Evolutionary conservation across 2,329 filamentous ascomycete species (phyloP), one percentile per base, ranked within the genome.

Genomic region (Pseudocercospora cruenta): DNA sequence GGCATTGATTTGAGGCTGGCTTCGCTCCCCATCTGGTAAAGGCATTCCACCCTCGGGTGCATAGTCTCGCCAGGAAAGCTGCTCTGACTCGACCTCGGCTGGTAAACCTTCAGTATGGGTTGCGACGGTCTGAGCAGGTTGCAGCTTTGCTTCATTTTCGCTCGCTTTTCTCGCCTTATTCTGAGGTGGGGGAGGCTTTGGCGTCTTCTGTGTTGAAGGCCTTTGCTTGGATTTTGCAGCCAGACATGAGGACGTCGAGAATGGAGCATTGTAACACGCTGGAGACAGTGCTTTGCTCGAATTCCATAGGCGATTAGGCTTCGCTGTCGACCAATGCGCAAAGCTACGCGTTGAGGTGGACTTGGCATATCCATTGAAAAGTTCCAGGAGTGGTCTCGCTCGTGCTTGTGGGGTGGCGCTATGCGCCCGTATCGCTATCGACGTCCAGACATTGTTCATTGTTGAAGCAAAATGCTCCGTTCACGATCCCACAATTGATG

Each of bases 41-140:
- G 77, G 77, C 71, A 79, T 77, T 22, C 77, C 77, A 6, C 75
- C 76, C 47, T 70, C 73, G 16, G 77, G 75, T 58, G 77, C 76
- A 66, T 78, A 79, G 69, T 79, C 76, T 51, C 76, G 74, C 77
- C 77, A 79, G 74, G 77, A 77, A 39, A 76, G 63, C 36, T 49
- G 58, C 21, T 67, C 67, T 14, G 57, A 62, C 31, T 67, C 70
- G 22, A 19, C 16, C 14, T 60, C 58, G 4, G 58, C 49, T 6
- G 62, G 26, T 3, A 70, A 7, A 22, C 74, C 73, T 69, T 76
- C 75, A 12, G 72, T 74, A 64, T 77, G 69, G 10, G 73, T 67
- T 22, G 69, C 74, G 24, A 69, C 67, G 0, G 72, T 72, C 9
- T 62, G 71, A 7, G 73, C 70, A n/a, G 73, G 63, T 43, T 73